Conservation (phyloP, 176 grass and related monocot genomes). For the Panicum miliaceum region DNA sequence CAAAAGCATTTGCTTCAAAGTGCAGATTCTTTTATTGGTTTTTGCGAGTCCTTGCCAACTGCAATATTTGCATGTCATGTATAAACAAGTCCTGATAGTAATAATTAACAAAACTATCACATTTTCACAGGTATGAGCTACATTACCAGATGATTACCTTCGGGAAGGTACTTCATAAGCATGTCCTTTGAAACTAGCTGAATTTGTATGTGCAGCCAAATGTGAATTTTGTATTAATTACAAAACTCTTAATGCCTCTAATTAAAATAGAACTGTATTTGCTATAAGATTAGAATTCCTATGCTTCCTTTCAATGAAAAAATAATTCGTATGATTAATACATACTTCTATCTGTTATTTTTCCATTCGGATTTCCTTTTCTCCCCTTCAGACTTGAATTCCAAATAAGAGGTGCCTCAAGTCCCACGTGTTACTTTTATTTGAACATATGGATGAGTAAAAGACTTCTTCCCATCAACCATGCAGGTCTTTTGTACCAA, state of each 20-base stretch:
- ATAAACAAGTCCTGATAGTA: neutral
- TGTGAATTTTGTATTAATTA: slow-evolving; percentile 1
- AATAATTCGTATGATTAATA: neutral
- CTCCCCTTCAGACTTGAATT: neutral
- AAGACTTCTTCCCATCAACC: slow-evolving; percentile 20
- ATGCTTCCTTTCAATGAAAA: neutral
- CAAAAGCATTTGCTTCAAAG: neutral
- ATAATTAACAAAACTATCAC: slow-evolving; percentile 32
- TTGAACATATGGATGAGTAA: neutral
- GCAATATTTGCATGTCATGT: slow-evolving; percentile 32
- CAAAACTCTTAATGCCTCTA: neutral
- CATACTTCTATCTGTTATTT: neutral
- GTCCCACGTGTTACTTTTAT: slow-evolving; percentile 17
- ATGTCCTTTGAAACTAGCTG: slow-evolving; percentile 24
- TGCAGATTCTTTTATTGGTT: slow-evolving; percentile 4
- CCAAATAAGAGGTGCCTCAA: neutral
- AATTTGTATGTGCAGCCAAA: neutral
- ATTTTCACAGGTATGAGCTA: slow-evolving; percentile 85
- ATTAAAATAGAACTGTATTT: neutral
- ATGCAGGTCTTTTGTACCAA: slow-evolving; percentile 98
- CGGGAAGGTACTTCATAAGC: slow-evolving; percentile 77
- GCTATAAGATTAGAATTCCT: neutral
- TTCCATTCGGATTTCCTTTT: neutral
- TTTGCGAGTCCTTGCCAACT: neutral
- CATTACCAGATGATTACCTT: slow-evolving; percentile 99